Evolutionary conservation across 2,329 filamentous ascomycete genomes (phyloP).

Genomic region (Chaetomium sp.): DNA sequence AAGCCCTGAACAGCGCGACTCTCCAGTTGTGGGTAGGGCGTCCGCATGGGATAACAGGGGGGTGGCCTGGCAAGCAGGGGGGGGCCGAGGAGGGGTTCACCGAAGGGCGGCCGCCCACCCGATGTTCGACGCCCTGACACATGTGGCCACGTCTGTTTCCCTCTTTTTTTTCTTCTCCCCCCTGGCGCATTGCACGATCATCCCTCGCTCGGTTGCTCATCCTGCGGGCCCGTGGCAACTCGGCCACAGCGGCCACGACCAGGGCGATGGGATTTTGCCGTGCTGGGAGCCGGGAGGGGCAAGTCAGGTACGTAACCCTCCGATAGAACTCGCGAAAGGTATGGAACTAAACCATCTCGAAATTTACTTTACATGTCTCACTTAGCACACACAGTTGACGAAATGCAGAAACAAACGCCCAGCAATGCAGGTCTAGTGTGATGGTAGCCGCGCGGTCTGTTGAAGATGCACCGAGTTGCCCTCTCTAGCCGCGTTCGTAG

Average conservation of each 20-base stretch:
- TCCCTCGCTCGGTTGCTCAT: not conserved
- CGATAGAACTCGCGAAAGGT: not conserved
- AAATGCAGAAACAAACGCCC: too few relatives aligned
- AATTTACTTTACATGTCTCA: not conserved
- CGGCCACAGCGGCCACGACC: not conserved
- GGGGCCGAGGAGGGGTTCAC: not conserved
- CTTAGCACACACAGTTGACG: not conserved
- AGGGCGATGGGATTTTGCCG: not conserved
- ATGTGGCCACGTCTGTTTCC: not conserved
- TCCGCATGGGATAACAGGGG: slow-evolving; percentile 3
- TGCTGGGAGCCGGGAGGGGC: not conserved
- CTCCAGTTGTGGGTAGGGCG: slow-evolving; percentile 10
- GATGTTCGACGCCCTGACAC: not conserved
- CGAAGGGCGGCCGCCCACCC: not conserved
- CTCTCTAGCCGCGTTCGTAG: not conserved
- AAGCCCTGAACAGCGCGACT: not conserved
- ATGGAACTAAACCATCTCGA: not conserved
- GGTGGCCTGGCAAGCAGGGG: slow-evolving; percentile 1
- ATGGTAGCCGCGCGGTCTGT: slow-evolving; percentile 10
- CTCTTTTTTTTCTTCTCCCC: not conserved
- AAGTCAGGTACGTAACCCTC: not conserved
- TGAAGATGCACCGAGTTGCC: slow-evolving; percentile 1
- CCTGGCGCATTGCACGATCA: not conserved
- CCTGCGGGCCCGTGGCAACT: slow-evolving; percentile 8
- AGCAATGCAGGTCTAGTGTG: not conserved